These are phyloP conservation scores for Phytophthora multivora DNA, from an alignment of 352 stramenopile species.

Conservation along the genomic window DNA sequence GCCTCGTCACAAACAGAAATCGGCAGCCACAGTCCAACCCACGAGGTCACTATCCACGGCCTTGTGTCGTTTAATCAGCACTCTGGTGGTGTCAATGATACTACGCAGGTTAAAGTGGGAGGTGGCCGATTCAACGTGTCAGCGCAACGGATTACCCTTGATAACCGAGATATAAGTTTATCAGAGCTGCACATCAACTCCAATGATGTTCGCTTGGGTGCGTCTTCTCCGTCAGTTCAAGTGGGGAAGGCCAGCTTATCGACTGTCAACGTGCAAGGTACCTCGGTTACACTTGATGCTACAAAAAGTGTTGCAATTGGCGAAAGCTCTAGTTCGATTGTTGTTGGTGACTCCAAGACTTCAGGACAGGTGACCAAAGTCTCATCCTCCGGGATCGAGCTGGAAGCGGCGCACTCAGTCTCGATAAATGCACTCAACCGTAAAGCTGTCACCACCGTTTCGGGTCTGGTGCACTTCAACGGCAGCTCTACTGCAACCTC, in stretches of 20 bases:
- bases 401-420: conserved; percentile 34
- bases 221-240: conserved; percentile 32
- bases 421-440: conserved; percentile 31
- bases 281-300: conserved; percentile 31
- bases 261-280: conserved; percentile 31
- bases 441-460: conserved; percentile 34
- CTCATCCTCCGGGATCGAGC: conserved; percentile 32
- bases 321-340: conserved; percentile 22
- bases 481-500: conserved; percentile 25
- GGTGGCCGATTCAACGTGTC: conserved; percentile 46
- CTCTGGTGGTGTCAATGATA: conserved; percentile 37
- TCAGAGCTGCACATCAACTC: conserved; percentile 54
- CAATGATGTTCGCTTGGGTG: conserved; percentile 42
- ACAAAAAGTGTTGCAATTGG: conserved; percentile 33
- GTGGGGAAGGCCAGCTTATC: conserved; percentile 33
- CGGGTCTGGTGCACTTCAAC: conserved; percentile 35
- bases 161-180: conserved; percentile 42
- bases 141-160: conserved; percentile 49
- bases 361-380: conserved; percentile 39
- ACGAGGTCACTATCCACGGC: conserved; percentile 62
- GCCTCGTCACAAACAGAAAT: conserved; percentile 64
- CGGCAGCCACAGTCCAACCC: conserved; percentile 50
- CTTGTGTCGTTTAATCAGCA: conserved; percentile 62
- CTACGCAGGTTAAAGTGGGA: conserved; percentile 48
- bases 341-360: conserved; percentile 29